phyloP scores from a whole-genome alignment of 2,329 filamentous ascomycete species.

The Furcasterigmium sp. region DNA sequence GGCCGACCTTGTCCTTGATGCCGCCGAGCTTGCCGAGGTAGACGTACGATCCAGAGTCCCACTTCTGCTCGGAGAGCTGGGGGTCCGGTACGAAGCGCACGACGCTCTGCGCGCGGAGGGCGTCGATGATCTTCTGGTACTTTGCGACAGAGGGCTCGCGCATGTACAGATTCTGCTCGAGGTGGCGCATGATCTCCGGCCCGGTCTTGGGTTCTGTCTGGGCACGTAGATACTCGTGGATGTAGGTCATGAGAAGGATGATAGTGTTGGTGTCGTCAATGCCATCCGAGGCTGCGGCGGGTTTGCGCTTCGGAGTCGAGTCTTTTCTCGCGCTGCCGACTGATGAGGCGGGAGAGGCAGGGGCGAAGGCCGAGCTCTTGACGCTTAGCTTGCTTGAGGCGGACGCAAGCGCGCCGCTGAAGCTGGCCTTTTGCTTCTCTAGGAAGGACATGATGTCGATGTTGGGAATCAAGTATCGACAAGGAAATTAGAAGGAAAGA shows the following conservation, averaged over 20 bases:
- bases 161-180: constrained; percentile 65
- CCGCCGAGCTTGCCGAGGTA: constrained; percentile 78
- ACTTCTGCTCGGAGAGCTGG: constrained; percentile 60
- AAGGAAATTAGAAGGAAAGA: no score
- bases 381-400: constrained; percentile 58
- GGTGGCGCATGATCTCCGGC: constrained; percentile 71
- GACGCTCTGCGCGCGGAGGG: constrained; percentile 60
- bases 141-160: neutral
- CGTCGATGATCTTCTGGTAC: constrained; percentile 55
- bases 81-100: constrained; percentile 52
- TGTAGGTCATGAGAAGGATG: constrained; percentile 60
- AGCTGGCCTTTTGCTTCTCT: constrained; percentile 59
- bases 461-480: neutral
- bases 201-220: constrained; percentile 65
- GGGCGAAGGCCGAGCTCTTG: constrained; percentile 44
- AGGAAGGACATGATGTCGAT: constrained; percentile 54
- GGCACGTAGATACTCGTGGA: constrained; percentile 74
- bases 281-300: constrained; percentile 37
- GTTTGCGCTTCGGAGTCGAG: constrained; percentile 61
- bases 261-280: constrained; percentile 22
- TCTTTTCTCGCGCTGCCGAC: constrained; percentile 45
- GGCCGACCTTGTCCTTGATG: constrained; percentile 70
- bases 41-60: constrained; percentile 66
- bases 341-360: constrained; percentile 59
- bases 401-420: constrained; percentile 56